Conservation (phyloP, 2,329 filamentous ascomycete species). For the Aspergillus felis region DNA sequence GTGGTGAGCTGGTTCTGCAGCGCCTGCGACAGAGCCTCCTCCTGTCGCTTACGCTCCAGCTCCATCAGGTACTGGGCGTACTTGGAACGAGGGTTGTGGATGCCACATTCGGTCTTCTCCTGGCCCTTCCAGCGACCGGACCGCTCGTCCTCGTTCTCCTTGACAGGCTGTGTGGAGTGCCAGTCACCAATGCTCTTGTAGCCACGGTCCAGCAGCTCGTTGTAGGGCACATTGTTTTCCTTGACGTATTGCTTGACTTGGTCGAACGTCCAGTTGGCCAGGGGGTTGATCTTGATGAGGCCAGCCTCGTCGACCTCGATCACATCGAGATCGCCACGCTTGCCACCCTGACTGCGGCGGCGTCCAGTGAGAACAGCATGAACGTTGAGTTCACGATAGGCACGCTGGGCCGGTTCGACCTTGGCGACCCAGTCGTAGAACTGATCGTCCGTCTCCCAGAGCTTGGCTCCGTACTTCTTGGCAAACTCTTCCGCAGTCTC, state of each 20-base stretch:
- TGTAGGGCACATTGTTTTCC: constrained; percentile 87
- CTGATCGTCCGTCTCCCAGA: constrained; percentile 83
- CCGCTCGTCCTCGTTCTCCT: constrained; percentile 89
- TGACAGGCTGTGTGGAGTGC: constrained; percentile 91
- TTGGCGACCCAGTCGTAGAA: constrained; percentile 97
- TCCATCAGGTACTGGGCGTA: constrained; percentile 82
- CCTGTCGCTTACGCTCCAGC: constrained; percentile 65
- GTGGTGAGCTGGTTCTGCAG: constrained; percentile 32
- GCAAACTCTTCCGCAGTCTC: constrained; percentile 74
- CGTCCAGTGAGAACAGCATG: constrained; percentile 90
- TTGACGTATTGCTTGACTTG: constrained; percentile 86
- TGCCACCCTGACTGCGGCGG: constrained; percentile 85
- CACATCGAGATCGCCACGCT: constrained; percentile 84
- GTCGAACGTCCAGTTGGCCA: constrained; percentile 89
- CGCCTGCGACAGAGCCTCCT: constrained; percentile 50
- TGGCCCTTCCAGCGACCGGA: constrained; percentile 96
- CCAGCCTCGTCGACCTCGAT: constrained; percentile 89
- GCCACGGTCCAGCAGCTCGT: constrained; percentile 82
- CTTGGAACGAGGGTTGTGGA: constrained; percentile 94
- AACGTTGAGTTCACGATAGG: constrained; percentile 82
- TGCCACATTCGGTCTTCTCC: constrained; percentile 94
- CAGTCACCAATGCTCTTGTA: constrained; percentile 99
- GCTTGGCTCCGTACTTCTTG: constrained; percentile 70
- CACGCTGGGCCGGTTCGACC: constrained; percentile 90
- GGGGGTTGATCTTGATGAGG: constrained; percentile 94